Conservation (phyloP, 495 filamentous ascomycete genomes). For the Xanthoparmelia taractica region DNA sequence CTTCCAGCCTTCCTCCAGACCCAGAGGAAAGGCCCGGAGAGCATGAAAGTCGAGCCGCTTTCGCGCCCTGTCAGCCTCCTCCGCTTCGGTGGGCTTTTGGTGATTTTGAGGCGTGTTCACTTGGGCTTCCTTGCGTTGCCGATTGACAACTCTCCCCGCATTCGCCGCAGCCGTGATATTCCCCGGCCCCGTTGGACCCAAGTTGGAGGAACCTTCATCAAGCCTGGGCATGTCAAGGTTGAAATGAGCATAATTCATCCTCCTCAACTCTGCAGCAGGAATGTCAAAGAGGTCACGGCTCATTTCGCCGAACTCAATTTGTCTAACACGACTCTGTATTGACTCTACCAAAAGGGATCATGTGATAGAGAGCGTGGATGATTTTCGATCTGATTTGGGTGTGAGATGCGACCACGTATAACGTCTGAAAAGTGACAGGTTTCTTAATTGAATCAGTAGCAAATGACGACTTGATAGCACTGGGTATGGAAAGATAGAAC, state of each 20-base stretch:
- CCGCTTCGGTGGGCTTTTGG: background rate
- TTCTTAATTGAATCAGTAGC: background rate
- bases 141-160: background rate
- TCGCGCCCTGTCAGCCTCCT: background rate
- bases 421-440: background rate
- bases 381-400: background rate
- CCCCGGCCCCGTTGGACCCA: background rate
- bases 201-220: background rate
- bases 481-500: background rate
- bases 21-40: background rate
- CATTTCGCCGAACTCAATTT: background rate
- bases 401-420: background rate
- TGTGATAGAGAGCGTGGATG: background rate
- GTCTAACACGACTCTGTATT: background rate
- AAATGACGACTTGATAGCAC: background rate
- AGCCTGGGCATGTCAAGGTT: background rate
- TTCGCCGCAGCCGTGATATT: background rate
- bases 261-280: background rate
- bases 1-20: background rate
- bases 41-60: background rate
- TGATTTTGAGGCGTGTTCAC: constrained; percentile 1
- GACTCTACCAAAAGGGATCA: background rate
- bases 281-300: background rate
- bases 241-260: background rate
- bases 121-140: background rate